Percentiles rank a stretch among this genome's conserved stretches.
These are phyloP conservation scores for Carex littledalei DNA, from an alignment of 176 grass and related monocot genomes.

Conservation along the genomic window DNA sequence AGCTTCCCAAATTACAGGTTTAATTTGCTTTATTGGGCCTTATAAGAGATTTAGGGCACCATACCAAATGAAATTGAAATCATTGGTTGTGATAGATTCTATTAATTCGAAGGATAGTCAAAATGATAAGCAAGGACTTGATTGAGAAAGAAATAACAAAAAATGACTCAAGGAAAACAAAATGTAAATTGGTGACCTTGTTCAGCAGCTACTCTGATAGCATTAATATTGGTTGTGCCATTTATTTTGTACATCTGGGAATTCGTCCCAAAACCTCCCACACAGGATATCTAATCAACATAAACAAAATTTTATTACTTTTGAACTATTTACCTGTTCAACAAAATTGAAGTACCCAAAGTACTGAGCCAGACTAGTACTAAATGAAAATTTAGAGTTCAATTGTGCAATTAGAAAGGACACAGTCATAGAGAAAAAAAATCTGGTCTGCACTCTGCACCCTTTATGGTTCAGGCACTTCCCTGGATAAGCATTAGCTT, in stretches of 20 bases:
- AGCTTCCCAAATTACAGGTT: background rate
- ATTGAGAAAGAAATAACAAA: background rate
- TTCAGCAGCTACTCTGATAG: conserved; percentile 80
- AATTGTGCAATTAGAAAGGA: background rate
- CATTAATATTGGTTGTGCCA: conserved; percentile 93
- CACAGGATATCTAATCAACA: conserved; percentile 68
- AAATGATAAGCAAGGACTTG: background rate
- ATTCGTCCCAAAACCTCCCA: conserved; percentile 92
- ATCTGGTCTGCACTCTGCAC: background rate
- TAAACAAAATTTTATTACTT: conserved; percentile 18
- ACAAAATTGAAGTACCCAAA: background rate
- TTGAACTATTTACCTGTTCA: background rate
- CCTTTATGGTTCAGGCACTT: background rate
- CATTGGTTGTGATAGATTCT: background rate
- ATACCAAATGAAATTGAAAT: background rate
- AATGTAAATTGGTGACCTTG: conserved; percentile 38
- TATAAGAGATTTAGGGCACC: background rate
- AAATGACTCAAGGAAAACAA: background rate
- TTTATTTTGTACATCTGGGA: conserved; percentile 93
- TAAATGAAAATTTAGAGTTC: background rate
- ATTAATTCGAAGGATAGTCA: background rate
- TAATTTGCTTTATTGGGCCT: background rate
- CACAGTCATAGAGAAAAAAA: conserved; percentile 1
- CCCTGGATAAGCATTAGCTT: background rate
- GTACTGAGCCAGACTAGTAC: background rate